Evolutionary conservation across 768 basidiomycete genomes (phyloP), one percentile per base, ranked within the genome.

Genomic region (Boletus tylopilopsis): DNA sequence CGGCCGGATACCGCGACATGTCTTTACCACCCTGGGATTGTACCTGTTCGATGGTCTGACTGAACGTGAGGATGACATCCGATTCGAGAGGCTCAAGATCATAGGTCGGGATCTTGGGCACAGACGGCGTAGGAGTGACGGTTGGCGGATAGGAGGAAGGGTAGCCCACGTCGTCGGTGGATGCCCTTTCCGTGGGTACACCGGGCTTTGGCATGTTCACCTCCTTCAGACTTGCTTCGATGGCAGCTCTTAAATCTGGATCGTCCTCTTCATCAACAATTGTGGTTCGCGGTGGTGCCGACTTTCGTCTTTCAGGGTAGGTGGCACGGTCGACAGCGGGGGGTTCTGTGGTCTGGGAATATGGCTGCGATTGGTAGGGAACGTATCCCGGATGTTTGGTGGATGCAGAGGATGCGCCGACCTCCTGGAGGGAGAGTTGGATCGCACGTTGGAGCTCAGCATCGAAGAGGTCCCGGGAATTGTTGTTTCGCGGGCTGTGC

Each of bases 381-480:
- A 84, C 78, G 58, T 91, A 90, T 23, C 86, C 87, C 0, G 83
- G 73, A 50, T 81, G 77, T 38, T 68, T 73, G 44, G 74, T 74
- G 27, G 66, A 73, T 23, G 76, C 73, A 24, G 63, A 57, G n/a
- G 63, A 57, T 32, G 74, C 69, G 15, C 79, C 75, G 16, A 82
- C 77, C 64, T 97, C 95, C 53, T 89, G 79, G 11, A 99, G 71
- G 0, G 92, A 95, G 3, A 96, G 77, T 55, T 93, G 85, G 45
- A 99, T 97, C 6, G 96, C 96, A 8, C 90, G 81, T 62, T 94
- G 90, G 2, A 99, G 79, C 57, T 99, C 95, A 0, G 87, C 84
- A 61, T 98, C 94, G 16, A 82, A 79, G 29, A 81, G 57, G 40
- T 86, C 85, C 3, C 80, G 82, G 3, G 79, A 76, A 46, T 71